Base-by-base conservation (phyloP, 768 basidiomycete genomes). In the Infundibulicybe gibba region DNA sequence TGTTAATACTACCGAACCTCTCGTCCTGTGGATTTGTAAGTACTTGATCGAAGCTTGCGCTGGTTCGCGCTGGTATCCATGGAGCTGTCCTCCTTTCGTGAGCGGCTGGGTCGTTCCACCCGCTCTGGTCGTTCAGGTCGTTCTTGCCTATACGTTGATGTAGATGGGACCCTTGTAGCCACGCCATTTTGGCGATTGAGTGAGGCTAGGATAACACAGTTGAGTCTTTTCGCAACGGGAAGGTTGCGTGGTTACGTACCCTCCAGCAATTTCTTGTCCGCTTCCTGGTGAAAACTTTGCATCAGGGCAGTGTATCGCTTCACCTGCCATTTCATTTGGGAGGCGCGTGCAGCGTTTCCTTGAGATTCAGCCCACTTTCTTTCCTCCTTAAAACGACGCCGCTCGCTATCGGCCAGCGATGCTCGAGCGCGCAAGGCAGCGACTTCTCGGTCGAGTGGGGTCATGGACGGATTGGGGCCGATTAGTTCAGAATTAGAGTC, bases 361-460 rank as follows among this genome's bases (percentile, higher is more conserved):
- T 86, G 82, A 15, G 86, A 85, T 33, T 84, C 60, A 0, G 90
- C 90, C 90, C 90, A 93, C 61, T 90, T 89, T 53, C 81, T 76
- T 65, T 93, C 90, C 65, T 93, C 90, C 69, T 83, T 87, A 68
- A 82, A 87, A 45, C 88, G 75, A 34, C 90, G 76, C 15, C 87
- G 79, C 64, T 93, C 89, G 50, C 82, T 89, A 54, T 90, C 90
- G 19, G 90, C 90, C 48, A 90, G 65, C 15, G 87, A 83, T 6
- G 90, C 90, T 20, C 87, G 79, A 40, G 87, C 81, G 41, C 88
- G 77, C 16, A 93, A 74, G 12, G 79, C 71, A 30, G 84, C 83
- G n/a, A 90, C 76, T 56, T 90, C 86, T 25, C 86, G 79, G 56
- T 90, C 85, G 31, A 80, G 65, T 6, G 83, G 81, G 16, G 80